Evolutionary conservation across 805 yeast genomes (phyloP), one percentile per base, ranked within the genome.

Genomic region (Ogataea thermomethanolica): DNA sequence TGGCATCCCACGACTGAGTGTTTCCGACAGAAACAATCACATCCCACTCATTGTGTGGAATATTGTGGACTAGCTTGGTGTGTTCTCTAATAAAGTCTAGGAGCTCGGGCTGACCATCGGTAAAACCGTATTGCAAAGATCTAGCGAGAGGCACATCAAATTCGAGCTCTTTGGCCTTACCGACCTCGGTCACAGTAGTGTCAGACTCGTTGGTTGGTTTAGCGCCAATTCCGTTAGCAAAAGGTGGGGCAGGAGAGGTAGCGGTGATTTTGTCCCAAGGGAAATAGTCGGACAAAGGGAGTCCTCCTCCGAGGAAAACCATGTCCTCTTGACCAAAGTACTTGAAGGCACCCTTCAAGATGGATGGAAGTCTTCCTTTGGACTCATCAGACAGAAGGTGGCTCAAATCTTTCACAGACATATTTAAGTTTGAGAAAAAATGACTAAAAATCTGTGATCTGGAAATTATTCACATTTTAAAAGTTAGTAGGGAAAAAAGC

Each of bases 301-400:
- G 75, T 7, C 99, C 99, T 54, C 98, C 99, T 40, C 97, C 98
- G 41, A 91, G 75, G 59, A 89, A 90, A 41, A 88, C 80, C 58
- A 93, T 71, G 38, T 81, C 78, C 25, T 95, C 96, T 48, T 77
- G 73, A 30, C 70, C 68, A 56, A 70, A 83, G 69, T 84, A 83
- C 58, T 79, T 79, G 71, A 91, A 87, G 12, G 95, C 95, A 28
- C 78, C 67, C 67, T 93, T 91, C 65, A 91, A 74, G 10, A 87
- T 82, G 9, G 96, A 88, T 25, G 83, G 78, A 35, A 73, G 67
- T 68, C 98, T 83, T 11, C 82, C 67, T 48, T 73, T 73, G 28
- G 96, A 79, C 67, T 91, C 97, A 4, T 69, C 78, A 21, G 96
- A 86, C 45, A 84, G 72, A 48, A 78, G 73, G 65, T 88, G 86